phyloP scores from a whole-genome alignment of 371 early-diverging fungal species.

The Lichtheimia corymbifera region DNA sequence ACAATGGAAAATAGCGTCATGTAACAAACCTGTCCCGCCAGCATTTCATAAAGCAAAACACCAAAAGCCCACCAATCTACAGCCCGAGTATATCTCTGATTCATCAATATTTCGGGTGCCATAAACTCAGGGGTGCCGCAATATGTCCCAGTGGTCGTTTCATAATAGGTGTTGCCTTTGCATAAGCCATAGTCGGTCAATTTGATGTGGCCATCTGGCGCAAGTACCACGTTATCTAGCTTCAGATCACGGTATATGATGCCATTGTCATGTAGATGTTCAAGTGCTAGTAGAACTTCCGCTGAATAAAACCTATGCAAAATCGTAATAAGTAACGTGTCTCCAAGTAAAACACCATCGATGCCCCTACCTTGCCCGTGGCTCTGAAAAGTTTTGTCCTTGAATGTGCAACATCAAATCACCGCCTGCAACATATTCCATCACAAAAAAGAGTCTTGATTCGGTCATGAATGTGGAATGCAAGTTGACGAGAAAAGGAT shows the following conservation, averaged over 20 bases:
- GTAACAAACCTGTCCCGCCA: conserved; percentile 71
- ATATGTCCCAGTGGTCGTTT: conserved; percentile 76
- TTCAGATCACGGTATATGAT: conserved; percentile 56
- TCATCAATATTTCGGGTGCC: conserved; percentile 74
- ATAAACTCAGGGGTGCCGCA: conserved; percentile 93
- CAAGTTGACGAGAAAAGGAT: conserved; percentile 96
- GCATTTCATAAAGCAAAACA: conserved; percentile 94
- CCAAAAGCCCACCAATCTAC: conserved; percentile 97
- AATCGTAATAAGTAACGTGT: too few relatives aligned
- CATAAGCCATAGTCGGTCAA: conserved; percentile 96
- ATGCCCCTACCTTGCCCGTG: conserved; percentile 69
- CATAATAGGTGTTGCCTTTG: conserved; percentile 52
- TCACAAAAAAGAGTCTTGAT: conserved; percentile 95
- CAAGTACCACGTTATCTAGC: conserved; percentile 49
- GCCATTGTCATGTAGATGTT: conserved; percentile 48
- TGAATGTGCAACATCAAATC: conserved; percentile 98
- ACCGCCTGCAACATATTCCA: conserved; percentile 99
- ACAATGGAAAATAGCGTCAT: too few relatives aligned
- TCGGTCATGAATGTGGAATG: conserved; percentile 96
- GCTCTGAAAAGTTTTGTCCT: conserved; percentile 82
- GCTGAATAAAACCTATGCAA: conserved; percentile 92
- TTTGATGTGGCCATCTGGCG: conserved; percentile 95
- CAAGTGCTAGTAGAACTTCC: conserved; percentile 96
- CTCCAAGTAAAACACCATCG: neutral
- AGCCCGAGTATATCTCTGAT: conserved; percentile 79